These are phyloP conservation scores for Castanea sativa DNA, from an alignment of 306 rosid species.

Conservation along the genomic window DNA sequence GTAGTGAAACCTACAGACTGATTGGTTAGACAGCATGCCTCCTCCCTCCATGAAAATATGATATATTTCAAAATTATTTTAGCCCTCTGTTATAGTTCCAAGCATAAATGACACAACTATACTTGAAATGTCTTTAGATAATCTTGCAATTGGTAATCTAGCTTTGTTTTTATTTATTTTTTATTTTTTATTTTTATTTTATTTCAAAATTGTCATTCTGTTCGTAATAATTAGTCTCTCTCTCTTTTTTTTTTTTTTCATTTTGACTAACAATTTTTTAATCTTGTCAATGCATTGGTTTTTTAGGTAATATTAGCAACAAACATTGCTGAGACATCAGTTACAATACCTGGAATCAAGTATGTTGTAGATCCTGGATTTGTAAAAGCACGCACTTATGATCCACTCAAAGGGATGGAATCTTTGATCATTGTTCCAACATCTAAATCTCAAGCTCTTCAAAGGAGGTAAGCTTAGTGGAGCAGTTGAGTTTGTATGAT, in stretches of 20 bases:
- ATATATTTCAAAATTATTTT: too few species aligned
- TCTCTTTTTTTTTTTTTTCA: not conserved
- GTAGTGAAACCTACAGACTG: too few species aligned
- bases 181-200: not conserved
- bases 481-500: not conserved
- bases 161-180: not conserved
- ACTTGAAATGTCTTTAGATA: too few species aligned
- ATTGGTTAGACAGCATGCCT: too few species aligned
- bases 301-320: slow-evolving; percentile 82
- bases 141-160: not conserved
- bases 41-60: too few species aligned
- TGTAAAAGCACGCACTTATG: slow-evolving; percentile 91
- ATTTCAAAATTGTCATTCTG: not conserved
- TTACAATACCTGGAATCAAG: slow-evolving; percentile 92
- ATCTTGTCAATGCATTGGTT: slow-evolving; percentile 20
- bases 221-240: not conserved
- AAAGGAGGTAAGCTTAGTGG: slow-evolving; percentile 61
- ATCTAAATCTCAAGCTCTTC: slow-evolving; percentile 94
- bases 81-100: too few species aligned
- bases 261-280: slow-evolving; percentile 8
- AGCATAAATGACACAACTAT: too few species aligned
- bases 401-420: slow-evolving; percentile 85
- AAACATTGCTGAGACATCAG: slow-evolving; percentile 92
- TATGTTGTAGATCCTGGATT: slow-evolving; percentile 90
- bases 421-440: slow-evolving; percentile 74